Base-by-base conservation (phyloP, 108 stramenopile genomes). In the Seminavis robusta region DNA sequence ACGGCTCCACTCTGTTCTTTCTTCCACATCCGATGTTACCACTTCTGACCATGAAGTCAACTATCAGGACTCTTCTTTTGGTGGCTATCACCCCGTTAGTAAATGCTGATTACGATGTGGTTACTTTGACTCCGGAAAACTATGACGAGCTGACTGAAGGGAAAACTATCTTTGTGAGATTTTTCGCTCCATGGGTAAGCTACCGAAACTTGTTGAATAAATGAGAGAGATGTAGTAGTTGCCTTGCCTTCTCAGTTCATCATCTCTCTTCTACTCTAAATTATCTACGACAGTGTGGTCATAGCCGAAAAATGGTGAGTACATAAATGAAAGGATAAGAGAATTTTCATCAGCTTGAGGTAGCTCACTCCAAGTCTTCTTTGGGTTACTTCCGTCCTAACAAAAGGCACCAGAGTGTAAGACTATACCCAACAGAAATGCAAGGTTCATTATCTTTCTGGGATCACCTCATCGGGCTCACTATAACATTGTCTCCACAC, bases 331-430 rank as follows among this genome's bases (percentile, higher is more conserved):
- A n/a, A n/a, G n/a, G n/a, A n/a, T n/a, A n/a, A n/a, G n/a, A n/a
- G n/a, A n/a, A n/a, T n/a, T n/a, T n/a, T n/a, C n/a, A n/a, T n/a
- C n/a, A n/a, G n/a, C n/a, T n/a, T n/a, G n/a, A n/a, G n/a, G n/a
- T n/a, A n/a, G n/a, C n/a, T n/a, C n/a, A n/a, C n/a, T n/a, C n/a
- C n/a, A n/a, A n/a, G n/a, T n/a, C n/a, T n/a, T n/a, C n/a, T n/a
- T n/a, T n/a, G n/a, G n/a, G n/a, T n/a, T n/a, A n/a, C n/a, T n/a
- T n/a, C n/a, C n/a, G n/a, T n/a, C n/a, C n/a, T n/a, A n/a, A n/a
- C n/a, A n/a, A n/a, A n/a, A n/a, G n/a, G n/a, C 77, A 42, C 81
- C 84, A 0, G 79, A 77, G 56, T 78, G 92, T 86, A 84, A 93
- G 36, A 79, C n/a, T n/a, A n/a, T n/a, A n/a, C n/a, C n/a, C n/a